Evolutionary conservation across 768 basidiomycete genomes (phyloP), one percentile per base, ranked within the genome.

Genomic region (Cystobasidium tubakii): DNA sequence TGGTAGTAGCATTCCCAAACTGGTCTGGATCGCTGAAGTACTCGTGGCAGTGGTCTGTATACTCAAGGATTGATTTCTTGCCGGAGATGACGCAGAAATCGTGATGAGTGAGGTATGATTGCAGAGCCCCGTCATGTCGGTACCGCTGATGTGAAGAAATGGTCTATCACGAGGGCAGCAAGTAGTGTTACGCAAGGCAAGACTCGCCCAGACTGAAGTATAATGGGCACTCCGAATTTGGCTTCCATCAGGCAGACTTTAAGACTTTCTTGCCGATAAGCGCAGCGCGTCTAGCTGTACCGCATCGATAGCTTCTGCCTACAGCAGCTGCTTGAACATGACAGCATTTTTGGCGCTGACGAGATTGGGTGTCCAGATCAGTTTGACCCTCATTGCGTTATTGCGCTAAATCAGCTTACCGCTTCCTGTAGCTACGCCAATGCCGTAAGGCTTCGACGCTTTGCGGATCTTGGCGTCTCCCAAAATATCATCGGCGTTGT

Each of bases 31-130:
- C 62, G 33, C 9, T 63, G 62, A 63, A 63, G n/a, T 63, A 63
- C 62, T 63, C 62, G n/a, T 63, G 62, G 36, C 62, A 63, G n/a
- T 63, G 62, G n/a, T 63, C 62, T 13, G 62, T 63, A 31, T 63
- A 63, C 33, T 63, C 62, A 21, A 63, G 31, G 21, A 63, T 63
- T 21, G 29, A 33, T 31, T 63, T 39, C 62, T 63, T 63, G 23
- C 62, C 62, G 10, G 62, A 63, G 23, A 63, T 39, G 25, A 39
- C 62, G 31, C 19, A 21, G 25, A 63, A 27, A 31, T 63, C 62
- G 25, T 13, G 21, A 63, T 63, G 27, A 10, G n/a, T 31, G 62
- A 63, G 29, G 21, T 63, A 31, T 63, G 62, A n/a, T 63, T 63
- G 62, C 62, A 63, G 10, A 63, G 62, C 62, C 29, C 62, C 7